Percentiles rank a stretch among this genome's conserved stretches.
These are phyloP conservation scores for Scytalidium sp. DNA, from an alignment of 2,329 filamentous ascomycete genomes.

Conservation along the genomic window DNA sequence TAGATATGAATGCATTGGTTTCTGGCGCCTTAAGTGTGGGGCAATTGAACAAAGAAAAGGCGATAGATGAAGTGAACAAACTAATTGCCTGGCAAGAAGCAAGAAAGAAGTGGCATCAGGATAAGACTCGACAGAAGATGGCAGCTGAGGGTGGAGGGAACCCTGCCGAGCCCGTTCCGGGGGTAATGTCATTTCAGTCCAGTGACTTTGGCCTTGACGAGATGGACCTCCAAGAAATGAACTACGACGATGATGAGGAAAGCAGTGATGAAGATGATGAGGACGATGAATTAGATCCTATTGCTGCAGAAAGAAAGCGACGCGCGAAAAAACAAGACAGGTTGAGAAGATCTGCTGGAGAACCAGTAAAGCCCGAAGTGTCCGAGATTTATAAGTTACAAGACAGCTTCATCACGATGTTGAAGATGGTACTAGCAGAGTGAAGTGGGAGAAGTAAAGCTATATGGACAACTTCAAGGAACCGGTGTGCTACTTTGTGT, in stretches of 20 bases:
- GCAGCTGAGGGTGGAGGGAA: constrained; percentile 67
- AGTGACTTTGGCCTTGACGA: constrained; percentile 88
- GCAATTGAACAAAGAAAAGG: constrained; percentile 67
- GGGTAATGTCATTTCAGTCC: constrained; percentile 63
- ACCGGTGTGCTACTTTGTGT: too few relatives aligned
- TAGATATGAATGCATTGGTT: constrained; percentile 94
- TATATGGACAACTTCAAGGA: background rate
- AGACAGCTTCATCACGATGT: constrained; percentile 77
- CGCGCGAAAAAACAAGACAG: constrained; percentile 76
- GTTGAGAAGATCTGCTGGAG: constrained; percentile 75
- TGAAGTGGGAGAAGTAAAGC: constrained; percentile 29
- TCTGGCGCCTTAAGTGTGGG: constrained; percentile 70
- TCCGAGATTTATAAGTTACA: constrained; percentile 75
- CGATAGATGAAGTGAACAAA: constrained; percentile 76
- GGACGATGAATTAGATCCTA: constrained; percentile 81
- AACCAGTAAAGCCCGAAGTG: constrained; percentile 79
- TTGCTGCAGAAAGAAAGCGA: constrained; percentile 78
- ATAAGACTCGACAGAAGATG: constrained; percentile 99
- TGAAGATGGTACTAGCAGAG: constrained; percentile 76
- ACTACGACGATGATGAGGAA: constrained; percentile 69
- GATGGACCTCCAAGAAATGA: constrained; percentile 82
- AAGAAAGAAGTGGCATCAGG: constrained; percentile 95
- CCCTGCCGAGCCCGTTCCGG: constrained; percentile 46
- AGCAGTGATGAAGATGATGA: constrained; percentile 61
- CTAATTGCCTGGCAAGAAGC: constrained; percentile 93